Evolutionary conservation across 306 rosid genomes (phyloP), one percentile per base, ranked within the genome.

Genomic region (Urtica urens): DNA sequence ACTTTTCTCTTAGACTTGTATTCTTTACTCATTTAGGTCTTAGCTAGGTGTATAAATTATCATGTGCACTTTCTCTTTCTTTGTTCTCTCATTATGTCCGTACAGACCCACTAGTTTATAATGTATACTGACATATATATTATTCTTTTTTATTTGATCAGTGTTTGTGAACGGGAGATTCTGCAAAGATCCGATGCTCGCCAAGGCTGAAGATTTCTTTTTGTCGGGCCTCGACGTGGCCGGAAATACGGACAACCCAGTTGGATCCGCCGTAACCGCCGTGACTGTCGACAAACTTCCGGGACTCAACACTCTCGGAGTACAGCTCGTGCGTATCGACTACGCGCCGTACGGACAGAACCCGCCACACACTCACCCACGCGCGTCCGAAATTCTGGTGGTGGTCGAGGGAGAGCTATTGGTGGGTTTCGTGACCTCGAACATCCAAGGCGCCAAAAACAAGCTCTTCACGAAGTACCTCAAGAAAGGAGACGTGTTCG

Each of bases 341-440:
- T 57, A 26, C 9, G 53, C 42, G 33, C 62, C 62, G 6, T 56
- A 42, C 8, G 62, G 62, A 7, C 22, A 18, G 16, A 56, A 56
- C 42, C 62, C 62, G 2, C 62, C 62, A 18, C 62, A 56, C 22
- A 42, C 23, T 20, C 48, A 39, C 16, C 49, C 43, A 10, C 47
- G 59, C 4, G 59, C 23, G 23, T 14, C 43, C 13, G 63, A 71
- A 33, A 65, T 71, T 8, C 62, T 65, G 0, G 49, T 37, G 0
- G 78, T 72, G 1, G 1, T 33, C 2, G 67, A 62, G 33, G 78
- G 78, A 0, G 61, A 55, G 7, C 59, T 68, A 1, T 23, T 54
- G n/a, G 73, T 54, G 20, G 68, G 73, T 3, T 68, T 68, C 37
- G 73, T 68, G 3, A 54, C 73, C 1, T 68, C 68, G 9, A 53